Base-by-base conservation (phyloP, 352 stramenopile species). In the Phytophthora pluvialis region DNA sequence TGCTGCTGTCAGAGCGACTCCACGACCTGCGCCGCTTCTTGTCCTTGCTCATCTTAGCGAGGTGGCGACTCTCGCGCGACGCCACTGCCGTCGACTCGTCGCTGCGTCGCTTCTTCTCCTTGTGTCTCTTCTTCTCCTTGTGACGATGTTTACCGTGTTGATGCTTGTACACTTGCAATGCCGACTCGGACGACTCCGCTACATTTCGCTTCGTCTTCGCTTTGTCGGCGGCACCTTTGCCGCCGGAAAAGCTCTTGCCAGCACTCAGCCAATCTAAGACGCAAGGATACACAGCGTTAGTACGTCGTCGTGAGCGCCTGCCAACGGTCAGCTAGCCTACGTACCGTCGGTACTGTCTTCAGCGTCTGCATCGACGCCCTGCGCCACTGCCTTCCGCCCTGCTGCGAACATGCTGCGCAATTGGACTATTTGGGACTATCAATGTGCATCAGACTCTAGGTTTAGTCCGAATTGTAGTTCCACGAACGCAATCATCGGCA, bases 181-280 rank as follows among this genome's bases (percentile, higher is more conserved):
- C 47, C 9, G 64, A 73, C 15, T 47, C 48, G 0, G 52, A 62
- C 5, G 32, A 43, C 4, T 47, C 54, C 0, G 40, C n/a, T 35
- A 15, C 25, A 29, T 56, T 39, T 11, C 51, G n/a, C 35, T 63
- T 67, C 3, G 28, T 5, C 38, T 60, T 67, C 3, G 39, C 7
- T 25, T 36, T 53, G 4, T 58, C 52, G 13, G 48, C 55, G 13
- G 48, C 55, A 6, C 21, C 6, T 52, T 39, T 54, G 18, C 43
- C 47, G 42, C 45, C 40, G 25, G 56, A 38, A 46, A 78, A 78
- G 25, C 70, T 78, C 56, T 74, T 78, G 25, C 70, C 70, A 42
- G 69, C 40, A 26, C 42, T 73, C 31, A 89, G 68, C 80, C 80
- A 89, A 50, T 81, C 80, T 88, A 55, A 70, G 3, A 5, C 15